A percentile compares a stretch with the other conserved stretches of the same genome.
Conservation (phyloP, 2,329 filamentous ascomycete species). For the Alternaria ethzedia region DNA sequence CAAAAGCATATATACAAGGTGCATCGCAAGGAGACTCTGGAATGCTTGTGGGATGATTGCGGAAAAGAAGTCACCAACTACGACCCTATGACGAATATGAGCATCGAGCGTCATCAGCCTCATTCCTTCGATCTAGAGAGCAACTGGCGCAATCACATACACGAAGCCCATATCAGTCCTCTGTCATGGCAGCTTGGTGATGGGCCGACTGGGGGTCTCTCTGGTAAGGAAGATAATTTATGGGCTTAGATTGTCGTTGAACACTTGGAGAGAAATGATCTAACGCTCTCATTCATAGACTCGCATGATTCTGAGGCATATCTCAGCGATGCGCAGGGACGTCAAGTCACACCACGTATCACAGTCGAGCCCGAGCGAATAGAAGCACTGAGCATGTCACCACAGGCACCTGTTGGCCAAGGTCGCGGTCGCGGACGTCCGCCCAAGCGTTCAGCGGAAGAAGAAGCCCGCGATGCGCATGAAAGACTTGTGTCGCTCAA, state of each 20-base stretch:
- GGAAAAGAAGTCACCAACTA: conserved; percentile 30
- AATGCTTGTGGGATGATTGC: conserved; percentile 57
- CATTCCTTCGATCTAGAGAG: conserved; percentile 48
- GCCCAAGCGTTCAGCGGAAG: conserved; percentile 41
- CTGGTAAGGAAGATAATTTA: conserved; percentile 58
- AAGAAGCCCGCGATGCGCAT: conserved; percentile 55
- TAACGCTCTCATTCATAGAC: conserved; percentile 36
- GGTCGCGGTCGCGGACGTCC: conserved; percentile 44
- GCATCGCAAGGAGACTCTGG: conserved; percentile 54
- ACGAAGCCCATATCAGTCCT: conserved; percentile 58
- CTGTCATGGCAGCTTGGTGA: conserved; percentile 66
- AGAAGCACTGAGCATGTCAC: conserved; percentile 2
- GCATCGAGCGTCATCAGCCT: conserved; percentile 26
- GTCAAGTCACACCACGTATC: conserved; percentile 56
- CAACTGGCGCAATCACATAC: conserved; percentile 60
- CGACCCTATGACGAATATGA: conserved; percentile 32
- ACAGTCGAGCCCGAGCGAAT: conserved; percentile 26
- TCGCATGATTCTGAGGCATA: conserved; percentile 54
- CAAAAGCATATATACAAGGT: conserved; percentile 65
- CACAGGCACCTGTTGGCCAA: conserved; percentile 16
- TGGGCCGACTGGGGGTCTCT: conserved; percentile 61
- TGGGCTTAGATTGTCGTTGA: background rate
- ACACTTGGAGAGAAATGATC: conserved; percentile 12
- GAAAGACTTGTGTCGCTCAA: conserved; percentile 58
- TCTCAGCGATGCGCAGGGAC: conserved; percentile 55